These are phyloP conservation scores for Diaporthe australafricana DNA, from an alignment of 2,329 filamentous ascomycete genomes.

Conservation along the genomic window DNA sequence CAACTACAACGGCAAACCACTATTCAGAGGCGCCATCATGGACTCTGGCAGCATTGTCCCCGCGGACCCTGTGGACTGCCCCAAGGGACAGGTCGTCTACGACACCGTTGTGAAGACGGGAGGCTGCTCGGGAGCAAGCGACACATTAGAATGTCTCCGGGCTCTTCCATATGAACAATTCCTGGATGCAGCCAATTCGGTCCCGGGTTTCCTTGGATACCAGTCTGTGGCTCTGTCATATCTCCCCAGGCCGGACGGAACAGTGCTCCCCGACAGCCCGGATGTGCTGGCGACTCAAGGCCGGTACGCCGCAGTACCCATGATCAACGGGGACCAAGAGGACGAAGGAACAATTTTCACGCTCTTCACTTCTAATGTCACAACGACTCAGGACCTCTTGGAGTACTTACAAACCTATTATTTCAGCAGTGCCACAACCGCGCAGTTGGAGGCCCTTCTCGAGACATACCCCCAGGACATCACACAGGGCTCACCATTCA, in stretches of 20 bases:
- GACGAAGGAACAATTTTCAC: conserved; percentile 84
- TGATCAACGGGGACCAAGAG: conserved; percentile 78
- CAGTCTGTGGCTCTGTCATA: conserved; percentile 78
- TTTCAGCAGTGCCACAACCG: conserved; percentile 67
- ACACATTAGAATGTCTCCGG: conserved; percentile 76
- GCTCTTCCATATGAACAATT: conserved; percentile 68
- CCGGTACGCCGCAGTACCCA: conserved; percentile 60
- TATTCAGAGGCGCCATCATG: conserved; percentile 86
- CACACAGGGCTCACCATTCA: conserved; percentile 76
- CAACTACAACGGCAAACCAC: conserved; percentile 77
- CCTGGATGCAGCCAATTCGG: conserved; percentile 75
- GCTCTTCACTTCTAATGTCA: conserved; percentile 77
- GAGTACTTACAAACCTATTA: conserved; percentile 71
- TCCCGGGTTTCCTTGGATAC: conserved; percentile 76
- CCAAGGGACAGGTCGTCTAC: conserved; percentile 74
- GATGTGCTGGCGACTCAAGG: conserved; percentile 66
- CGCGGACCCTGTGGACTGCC: conserved; percentile 71
- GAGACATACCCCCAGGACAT: conserved; percentile 69
- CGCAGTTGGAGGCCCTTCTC: conserved; percentile 67
- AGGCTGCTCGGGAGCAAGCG: conserved; percentile 68
- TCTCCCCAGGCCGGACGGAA: conserved; percentile 78
- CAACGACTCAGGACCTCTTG: conserved; percentile 67
- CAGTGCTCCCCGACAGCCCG: conserved; percentile 69
- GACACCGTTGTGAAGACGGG: conserved; percentile 69
- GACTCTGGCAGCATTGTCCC: conserved; percentile 75